Percentiles rank a stretch among this genome's conserved stretches.
Evolutionary conservation across 495 filamentous ascomycete genomes (phyloP).

Genomic region (Entonaema liquescens): DNA sequence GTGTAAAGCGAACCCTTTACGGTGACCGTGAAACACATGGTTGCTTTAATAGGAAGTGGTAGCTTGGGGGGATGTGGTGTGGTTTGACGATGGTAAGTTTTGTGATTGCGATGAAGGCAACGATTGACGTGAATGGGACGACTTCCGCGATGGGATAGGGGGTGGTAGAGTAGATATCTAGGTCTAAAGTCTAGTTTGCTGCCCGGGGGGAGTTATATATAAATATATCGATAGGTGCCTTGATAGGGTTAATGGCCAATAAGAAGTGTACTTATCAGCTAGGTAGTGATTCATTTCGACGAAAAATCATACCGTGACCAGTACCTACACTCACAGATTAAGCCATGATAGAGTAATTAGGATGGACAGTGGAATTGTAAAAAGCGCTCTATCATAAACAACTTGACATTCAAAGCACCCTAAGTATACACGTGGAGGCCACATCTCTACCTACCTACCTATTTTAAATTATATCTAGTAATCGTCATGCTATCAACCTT

Average conservation of each 20-base stretch:
- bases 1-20: background rate
- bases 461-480: no score
- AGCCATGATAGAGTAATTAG: background rate
- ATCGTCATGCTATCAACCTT: background rate
- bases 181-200: background rate
- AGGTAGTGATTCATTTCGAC: no score
- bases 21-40: background rate
- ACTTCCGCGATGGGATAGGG: background rate
- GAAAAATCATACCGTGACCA: no score
- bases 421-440: background rate
- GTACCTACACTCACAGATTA: no score
- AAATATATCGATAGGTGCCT: background rate
- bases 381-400: no score
- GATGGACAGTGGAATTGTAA: no score
- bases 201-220: background rate
- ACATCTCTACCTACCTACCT: no score
- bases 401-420: no score
- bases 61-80: background rate
- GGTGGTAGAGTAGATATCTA: background rate
- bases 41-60: background rate
- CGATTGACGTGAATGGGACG: background rate
- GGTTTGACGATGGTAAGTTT: background rate
- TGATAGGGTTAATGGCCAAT: no score
- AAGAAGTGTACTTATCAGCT: no score
- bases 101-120: background rate